Evolutionary conservation across 169 alveolate species (phyloP).

Genomic region (Perkinsus chesapeaki): DNA sequence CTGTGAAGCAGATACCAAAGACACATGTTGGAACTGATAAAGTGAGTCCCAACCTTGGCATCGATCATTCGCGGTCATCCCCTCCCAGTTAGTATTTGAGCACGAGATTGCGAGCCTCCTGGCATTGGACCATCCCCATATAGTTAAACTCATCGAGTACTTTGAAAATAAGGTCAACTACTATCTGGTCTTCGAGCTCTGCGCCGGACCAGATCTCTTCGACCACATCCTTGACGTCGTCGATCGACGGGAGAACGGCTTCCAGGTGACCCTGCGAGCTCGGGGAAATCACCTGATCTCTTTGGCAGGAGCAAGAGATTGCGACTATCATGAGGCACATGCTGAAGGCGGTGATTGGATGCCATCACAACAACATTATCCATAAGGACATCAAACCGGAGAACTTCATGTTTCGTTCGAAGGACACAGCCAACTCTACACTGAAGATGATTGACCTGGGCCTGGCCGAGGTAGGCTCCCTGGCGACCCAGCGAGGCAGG

Average conservation of each 20-base stretch:
- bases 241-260: not conserved
- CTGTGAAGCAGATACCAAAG: constrained; percentile 12
- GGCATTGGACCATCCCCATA: constrained; percentile 45
- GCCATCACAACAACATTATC: not conserved
- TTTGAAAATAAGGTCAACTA: constrained; percentile 28
- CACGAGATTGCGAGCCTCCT: constrained; percentile 32
- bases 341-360: constrained; percentile 12
- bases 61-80: not conserved
- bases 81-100: not conserved
- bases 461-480: not conserved
- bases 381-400: constrained; percentile 12
- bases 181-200: constrained; percentile 37
- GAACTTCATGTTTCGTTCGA: constrained; percentile 13
- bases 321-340: constrained; percentile 12
- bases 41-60: not conserved
- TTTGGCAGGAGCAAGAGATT: not conserved
- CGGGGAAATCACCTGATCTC: not conserved
- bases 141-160: constrained; percentile 36
- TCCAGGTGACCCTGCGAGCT: not conserved
- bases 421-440: not conserved
- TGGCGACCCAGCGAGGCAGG: not conserved
- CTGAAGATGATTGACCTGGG: constrained; percentile 12
- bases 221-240: constrained; percentile 17
- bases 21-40: not conserved
- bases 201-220: constrained; percentile 41